Evolutionary conservation across 2,329 filamentous ascomycete genomes (phyloP).

Genomic region (Nemania diffusa): DNA sequence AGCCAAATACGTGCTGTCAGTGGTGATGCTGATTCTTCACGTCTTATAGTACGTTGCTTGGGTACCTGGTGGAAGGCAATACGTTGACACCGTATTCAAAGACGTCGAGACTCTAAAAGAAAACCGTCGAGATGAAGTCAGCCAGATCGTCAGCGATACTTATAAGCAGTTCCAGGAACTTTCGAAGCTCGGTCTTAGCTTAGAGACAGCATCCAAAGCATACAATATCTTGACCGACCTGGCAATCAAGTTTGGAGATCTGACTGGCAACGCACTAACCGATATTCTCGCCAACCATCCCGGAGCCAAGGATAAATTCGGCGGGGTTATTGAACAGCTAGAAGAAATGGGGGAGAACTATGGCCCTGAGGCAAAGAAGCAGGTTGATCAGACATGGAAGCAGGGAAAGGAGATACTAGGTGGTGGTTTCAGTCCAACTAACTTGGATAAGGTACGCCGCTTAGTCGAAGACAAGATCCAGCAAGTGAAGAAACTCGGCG

Average conservation of each 20-base stretch:
- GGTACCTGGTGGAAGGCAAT: slow-evolving; percentile 75
- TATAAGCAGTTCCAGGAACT: slow-evolving; percentile 74
- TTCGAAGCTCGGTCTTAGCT: slow-evolving; percentile 67
- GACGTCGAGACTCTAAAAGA: slow-evolving; percentile 75
- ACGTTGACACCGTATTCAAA: slow-evolving; percentile 75
- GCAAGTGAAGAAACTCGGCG: slow-evolving; percentile 73
- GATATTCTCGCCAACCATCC: slow-evolving; percentile 80
- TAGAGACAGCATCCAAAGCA: slow-evolving; percentile 69
- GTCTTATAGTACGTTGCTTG: slow-evolving; percentile 67
- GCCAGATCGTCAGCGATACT: slow-evolving; percentile 72
- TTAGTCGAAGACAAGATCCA: slow-evolving; percentile 76
- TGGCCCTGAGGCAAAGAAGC: slow-evolving; percentile 80
- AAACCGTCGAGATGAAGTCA: slow-evolving; percentile 76
- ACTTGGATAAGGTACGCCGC: slow-evolving; percentile 65
- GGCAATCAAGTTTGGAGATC: slow-evolving; percentile 65
- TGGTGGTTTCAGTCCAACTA: slow-evolving; percentile 66
- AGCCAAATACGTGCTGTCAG: neutral
- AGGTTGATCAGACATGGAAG: slow-evolving; percentile 76
- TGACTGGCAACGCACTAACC: slow-evolving; percentile 70
- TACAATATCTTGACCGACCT: slow-evolving; percentile 72
- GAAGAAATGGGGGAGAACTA: slow-evolving; percentile 76
- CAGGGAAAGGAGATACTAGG: slow-evolving; percentile 73
- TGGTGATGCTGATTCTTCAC: neutral
- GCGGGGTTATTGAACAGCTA: slow-evolving; percentile 73
- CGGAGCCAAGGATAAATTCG: slow-evolving; percentile 76